Conservation (phyloP, 2,329 filamentous ascomycete genomes). For the Claviceps maximensis region DNA sequence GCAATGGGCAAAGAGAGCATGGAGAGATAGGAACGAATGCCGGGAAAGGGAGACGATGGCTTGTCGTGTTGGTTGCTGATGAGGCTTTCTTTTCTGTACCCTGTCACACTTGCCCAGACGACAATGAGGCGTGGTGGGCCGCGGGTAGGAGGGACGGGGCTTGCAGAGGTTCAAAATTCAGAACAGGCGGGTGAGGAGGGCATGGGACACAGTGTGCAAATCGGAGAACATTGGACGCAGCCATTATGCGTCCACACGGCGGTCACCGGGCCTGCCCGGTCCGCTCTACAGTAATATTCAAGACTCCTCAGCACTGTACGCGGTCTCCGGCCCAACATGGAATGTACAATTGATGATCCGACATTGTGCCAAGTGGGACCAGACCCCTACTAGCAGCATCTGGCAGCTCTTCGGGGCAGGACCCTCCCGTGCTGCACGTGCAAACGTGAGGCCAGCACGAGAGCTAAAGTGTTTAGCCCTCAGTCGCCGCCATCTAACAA, state of each 20-base stretch:
- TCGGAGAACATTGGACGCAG: too few relatives aligned
- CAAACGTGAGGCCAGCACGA: background rate
- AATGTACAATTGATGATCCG: background rate
- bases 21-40: constrained; percentile 13
- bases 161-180: background rate
- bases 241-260: background rate
- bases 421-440: background rate
- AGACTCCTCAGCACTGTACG: background rate
- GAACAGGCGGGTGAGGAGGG: background rate
- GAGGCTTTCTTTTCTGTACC: constrained; percentile 30
- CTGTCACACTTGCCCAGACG: constrained; percentile 20
- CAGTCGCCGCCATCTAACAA: background rate
- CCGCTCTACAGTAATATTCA: background rate
- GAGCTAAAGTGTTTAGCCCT: background rate
- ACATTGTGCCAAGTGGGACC: background rate
- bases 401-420: background rate
- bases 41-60: constrained; percentile 13
- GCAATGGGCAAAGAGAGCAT: constrained; percentile 25
- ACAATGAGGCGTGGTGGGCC: constrained; percentile 16
- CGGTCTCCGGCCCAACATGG: background rate
- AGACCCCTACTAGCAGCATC: background rate
- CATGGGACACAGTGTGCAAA: constrained; percentile 1
- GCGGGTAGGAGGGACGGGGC: constrained; percentile 2
- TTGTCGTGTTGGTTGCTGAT: constrained; percentile 19
- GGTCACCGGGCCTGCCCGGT: background rate